Conservation (phyloP, 306 rosid species). For the Begonia loranthoides region DNA sequence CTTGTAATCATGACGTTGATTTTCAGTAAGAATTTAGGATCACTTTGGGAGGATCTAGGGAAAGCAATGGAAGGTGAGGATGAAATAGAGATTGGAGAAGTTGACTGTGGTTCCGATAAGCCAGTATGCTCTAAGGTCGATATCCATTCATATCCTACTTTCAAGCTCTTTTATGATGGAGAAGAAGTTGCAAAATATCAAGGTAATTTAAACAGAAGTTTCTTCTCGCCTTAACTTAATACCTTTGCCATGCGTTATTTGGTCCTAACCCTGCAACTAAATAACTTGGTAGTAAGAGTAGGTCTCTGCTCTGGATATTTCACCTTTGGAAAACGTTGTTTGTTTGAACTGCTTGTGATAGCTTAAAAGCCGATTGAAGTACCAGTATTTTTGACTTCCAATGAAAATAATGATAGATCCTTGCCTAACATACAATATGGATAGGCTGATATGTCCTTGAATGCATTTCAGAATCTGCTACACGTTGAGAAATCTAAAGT, state of each 20-base stretch:
- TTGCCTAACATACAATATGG: too few relatives aligned
- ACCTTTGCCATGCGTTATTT: background rate
- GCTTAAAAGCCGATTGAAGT: too few relatives aligned
- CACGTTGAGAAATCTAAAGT: too few relatives aligned
- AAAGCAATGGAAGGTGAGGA: slow-evolving; percentile 72
- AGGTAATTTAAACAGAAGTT: slow-evolving; percentile 21
- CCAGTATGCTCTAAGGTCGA: slow-evolving; percentile 67
- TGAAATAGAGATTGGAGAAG: slow-evolving; percentile 89
- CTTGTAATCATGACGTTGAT: slow-evolving; percentile 3
- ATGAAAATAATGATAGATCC: too few relatives aligned
- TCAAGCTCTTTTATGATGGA: slow-evolving; percentile 79
- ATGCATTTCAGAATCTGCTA: too few relatives aligned
- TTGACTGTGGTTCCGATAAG: slow-evolving; percentile 61
- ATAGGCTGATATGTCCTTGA: too few relatives aligned
- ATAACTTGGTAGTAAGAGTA: too few relatives aligned
- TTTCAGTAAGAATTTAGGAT: slow-evolving; percentile 75
- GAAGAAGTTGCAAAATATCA: slow-evolving; percentile 69
- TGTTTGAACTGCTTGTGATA: too few relatives aligned
- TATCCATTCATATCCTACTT: slow-evolving; percentile 93
- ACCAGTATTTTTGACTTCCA: too few relatives aligned
- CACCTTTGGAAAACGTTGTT: too few relatives aligned
- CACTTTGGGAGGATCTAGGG: slow-evolving; percentile 90
- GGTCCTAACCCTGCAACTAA: background rate
- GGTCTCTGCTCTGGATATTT: too few relatives aligned
- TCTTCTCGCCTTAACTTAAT: too few relatives aligned